These are phyloP conservation scores for Dysphania ambrosioides DNA, from an alignment of 148 eudicot genomes.

Conservation along the genomic window DNA sequence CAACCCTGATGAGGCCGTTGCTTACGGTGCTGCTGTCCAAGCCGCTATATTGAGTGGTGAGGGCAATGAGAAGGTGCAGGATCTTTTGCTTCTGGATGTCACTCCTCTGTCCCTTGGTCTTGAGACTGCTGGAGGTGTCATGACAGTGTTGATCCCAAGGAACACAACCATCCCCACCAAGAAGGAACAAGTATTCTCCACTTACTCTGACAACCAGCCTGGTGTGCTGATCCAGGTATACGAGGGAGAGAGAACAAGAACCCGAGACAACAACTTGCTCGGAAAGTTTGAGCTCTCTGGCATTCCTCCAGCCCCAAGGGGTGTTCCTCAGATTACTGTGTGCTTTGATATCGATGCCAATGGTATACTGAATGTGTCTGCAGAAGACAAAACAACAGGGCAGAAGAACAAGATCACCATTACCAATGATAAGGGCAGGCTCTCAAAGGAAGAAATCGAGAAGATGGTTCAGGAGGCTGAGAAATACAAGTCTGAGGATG, in stretches of 20 bases:
- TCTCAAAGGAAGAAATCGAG: slow-evolving; percentile 34
- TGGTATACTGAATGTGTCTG: slow-evolving; percentile 34
- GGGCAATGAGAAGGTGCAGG: slow-evolving; percentile 24
- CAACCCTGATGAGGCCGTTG: slow-evolving; percentile 40
- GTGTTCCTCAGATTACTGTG: slow-evolving; percentile 31
- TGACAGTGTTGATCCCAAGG: slow-evolving; percentile 25
- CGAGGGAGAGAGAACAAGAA: slow-evolving; percentile 34
- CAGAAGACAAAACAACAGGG: slow-evolving; percentile 31
- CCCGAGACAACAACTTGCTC: slow-evolving; percentile 34
- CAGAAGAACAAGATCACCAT: slow-evolving; percentile 36
- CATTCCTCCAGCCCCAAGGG: slow-evolving; percentile 29
- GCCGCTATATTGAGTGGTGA: slow-evolving; percentile 34
- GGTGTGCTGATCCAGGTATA: slow-evolving; percentile 33
- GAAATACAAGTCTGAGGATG: slow-evolving; percentile 33
- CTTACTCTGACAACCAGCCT: slow-evolving; percentile 26
- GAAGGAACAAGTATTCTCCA: slow-evolving; percentile 28
- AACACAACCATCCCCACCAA: slow-evolving; percentile 29
- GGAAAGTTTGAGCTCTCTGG: slow-evolving; percentile 37
- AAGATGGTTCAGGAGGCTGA: slow-evolving; percentile 37
- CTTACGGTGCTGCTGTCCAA: slow-evolving; percentile 40
- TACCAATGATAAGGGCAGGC: slow-evolving; percentile 33
- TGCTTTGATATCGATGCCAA: slow-evolving; percentile 36
- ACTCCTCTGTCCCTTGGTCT: slow-evolving; percentile 26
- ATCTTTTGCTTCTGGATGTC: slow-evolving; percentile 29
- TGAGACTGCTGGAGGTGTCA: slow-evolving; percentile 23